Percentiles rank a stretch among this genome's conserved stretches.
phyloP scores from a whole-genome alignment of 2,329 filamentous ascomycete species.

The Aspergillus thermomutatus region DNA sequence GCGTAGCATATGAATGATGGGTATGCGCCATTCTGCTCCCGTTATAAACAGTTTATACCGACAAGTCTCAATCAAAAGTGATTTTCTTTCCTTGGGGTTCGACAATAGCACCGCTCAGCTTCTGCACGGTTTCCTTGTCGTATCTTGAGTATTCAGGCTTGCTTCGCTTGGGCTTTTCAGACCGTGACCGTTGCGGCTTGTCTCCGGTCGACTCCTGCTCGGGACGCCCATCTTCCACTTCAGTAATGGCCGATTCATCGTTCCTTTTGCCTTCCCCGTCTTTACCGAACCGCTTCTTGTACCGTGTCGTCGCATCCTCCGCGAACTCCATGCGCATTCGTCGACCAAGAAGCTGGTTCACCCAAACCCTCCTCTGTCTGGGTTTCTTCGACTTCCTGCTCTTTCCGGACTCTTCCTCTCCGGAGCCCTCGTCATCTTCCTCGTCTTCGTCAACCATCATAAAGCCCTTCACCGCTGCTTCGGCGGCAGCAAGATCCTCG shows the following conservation, averaged over 20 bases:
- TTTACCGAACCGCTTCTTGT: conserved; percentile 91
- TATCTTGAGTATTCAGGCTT: conserved; percentile 44
- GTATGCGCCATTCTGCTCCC: background rate
- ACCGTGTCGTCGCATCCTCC: conserved; percentile 82
- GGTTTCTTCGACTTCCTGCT: conserved; percentile 37
- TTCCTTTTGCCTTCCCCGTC: conserved; percentile 48
- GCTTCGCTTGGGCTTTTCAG: conserved; percentile 22
- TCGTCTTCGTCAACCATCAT: conserved; percentile 57
- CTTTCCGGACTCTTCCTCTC: conserved; percentile 37
- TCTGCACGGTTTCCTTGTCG: conserved; percentile 52
- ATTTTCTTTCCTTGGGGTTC: conserved; percentile 75
- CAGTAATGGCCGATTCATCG: conserved; percentile 6
- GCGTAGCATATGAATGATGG: background rate
- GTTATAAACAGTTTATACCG: background rate
- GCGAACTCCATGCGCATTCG: conserved; percentile 86
- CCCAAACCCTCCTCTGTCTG: conserved; percentile 64
- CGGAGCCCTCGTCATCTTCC: conserved; percentile 46
- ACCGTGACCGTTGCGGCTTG: conserved; percentile 14
- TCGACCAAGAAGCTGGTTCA: conserved; percentile 78
- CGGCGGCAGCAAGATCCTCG: conserved; percentile 70
- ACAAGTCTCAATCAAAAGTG: conserved; percentile 63
- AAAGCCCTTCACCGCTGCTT: conserved; percentile 76
- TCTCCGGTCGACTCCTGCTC: conserved; percentile 1
- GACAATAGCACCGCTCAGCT: conserved; percentile 76
- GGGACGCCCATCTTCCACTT: conserved; percentile 14